phyloP scores from a whole-genome alignment of 1,139 yeast genomes.

The Geotrichum europaeum region DNA sequence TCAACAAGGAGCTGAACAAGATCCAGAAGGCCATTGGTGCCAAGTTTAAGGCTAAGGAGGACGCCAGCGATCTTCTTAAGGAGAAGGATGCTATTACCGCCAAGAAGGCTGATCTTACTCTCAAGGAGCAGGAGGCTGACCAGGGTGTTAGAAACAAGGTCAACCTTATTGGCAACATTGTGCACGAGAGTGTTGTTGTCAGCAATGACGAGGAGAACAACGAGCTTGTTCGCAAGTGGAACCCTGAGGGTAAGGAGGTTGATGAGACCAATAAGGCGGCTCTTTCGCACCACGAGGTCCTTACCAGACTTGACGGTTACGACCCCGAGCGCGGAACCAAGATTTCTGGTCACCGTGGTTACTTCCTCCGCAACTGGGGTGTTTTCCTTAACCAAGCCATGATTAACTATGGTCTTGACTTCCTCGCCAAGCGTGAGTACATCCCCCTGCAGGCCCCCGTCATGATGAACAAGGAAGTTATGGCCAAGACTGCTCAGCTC shows the following conservation, averaged over 20 bases:
- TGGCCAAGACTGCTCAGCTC: slow-evolving; percentile 99
- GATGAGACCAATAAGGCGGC: slow-evolving; percentile 59
- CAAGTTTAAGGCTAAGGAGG: slow-evolving; percentile 92
- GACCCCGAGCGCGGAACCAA: slow-evolving; percentile 99
- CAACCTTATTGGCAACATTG: slow-evolving; percentile 85
- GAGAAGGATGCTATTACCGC: slow-evolving; percentile 69
- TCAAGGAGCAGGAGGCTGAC: slow-evolving; percentile 76
- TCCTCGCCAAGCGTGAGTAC: slow-evolving; percentile 75
- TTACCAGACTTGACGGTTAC: slow-evolving; percentile 91
- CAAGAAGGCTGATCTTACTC: slow-evolving; percentile 61
- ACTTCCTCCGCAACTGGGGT: slow-evolving; percentile 89
- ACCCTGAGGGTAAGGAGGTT: slow-evolving; percentile 55
- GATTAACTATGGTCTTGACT: slow-evolving; percentile 88
- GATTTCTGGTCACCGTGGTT: slow-evolving; percentile 98
- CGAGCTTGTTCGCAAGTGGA: slow-evolving; percentile 82
- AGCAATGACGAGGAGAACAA: slow-evolving; percentile 88
- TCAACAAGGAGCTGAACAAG: slow-evolving; percentile 80
- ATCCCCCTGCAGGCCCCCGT: slow-evolving; percentile 96
- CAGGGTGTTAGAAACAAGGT: slow-evolving; percentile 68
- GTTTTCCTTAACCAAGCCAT: slow-evolving; percentile 97
- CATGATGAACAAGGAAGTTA: slow-evolving; percentile 98
- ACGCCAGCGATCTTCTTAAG: slow-evolving; percentile 74
- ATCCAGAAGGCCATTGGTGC: slow-evolving; percentile 88
- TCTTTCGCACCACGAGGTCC: slow-evolving; percentile 91
- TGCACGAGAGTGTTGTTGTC: slow-evolving; percentile 83